Base-by-base conservation (phyloP, 352 stramenopile species). In the Globisporangium iwayamae region DNA sequence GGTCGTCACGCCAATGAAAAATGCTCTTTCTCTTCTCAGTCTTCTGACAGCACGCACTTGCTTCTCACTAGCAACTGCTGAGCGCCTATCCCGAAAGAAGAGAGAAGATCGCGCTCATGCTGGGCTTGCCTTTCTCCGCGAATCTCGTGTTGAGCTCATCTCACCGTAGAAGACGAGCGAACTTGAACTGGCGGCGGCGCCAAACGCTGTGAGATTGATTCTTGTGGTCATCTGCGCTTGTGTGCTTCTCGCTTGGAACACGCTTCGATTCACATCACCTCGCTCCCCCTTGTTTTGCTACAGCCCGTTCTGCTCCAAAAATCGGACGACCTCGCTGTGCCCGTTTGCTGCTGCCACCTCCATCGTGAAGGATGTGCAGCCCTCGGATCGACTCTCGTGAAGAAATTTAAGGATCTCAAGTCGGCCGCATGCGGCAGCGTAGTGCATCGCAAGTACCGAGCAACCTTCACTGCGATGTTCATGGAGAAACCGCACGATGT, bases 391-490 rank as follows among this genome's bases (percentile, higher is more conserved):
- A 8, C 41, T 34, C 51, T 43, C 30, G 8, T 43, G 51, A 1
- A 56, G 51, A 43, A 43, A 56, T 30, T 28, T 14, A 6, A 56
- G 16, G 20, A 43, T 43, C 51, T 20, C 51, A 7, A 56, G 51
- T 14, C 30, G 51, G 8, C 51, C 51, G 8, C 14, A 25, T 9
- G 36, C 51, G 36, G 51, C 51, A 14, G 51, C 51, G 51, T 56
- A 56, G 51, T 56, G 51, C 51, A 56, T 56, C 51, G 51, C 51
- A 9, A 56, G 30, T 30, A 41, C 22, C 16, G 51, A 56, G 30
- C 51, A 56, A 7, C 51, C 51, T 28, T 56, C 51, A 13, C n/a
- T 11, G 1, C 51, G 51, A 22, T 43, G 34, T 9, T 41, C 51
- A 16, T 56, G 51, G 22, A 56, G 51, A 28, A 25, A 56, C 16